phyloP scores from a whole-genome alignment of 495 filamentous ascomycete species.

The Aspergillus incahuasiensis region DNA sequence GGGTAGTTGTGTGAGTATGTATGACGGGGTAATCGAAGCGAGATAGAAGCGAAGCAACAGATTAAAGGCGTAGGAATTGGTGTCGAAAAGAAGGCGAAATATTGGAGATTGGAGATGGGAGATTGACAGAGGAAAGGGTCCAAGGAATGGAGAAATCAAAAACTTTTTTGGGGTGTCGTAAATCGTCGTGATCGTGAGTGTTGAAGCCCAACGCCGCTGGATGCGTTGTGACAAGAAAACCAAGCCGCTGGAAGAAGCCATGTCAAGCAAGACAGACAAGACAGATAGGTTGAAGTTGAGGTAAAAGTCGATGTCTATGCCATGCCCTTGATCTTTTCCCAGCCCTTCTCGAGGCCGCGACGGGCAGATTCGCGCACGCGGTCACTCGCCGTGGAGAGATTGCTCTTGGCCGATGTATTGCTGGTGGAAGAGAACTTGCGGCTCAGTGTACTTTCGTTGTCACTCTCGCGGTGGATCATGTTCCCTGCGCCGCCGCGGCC shows the following conservation, averaged over 20 bases:
- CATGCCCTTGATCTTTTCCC: slow-evolving; percentile 41
- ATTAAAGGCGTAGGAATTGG: slow-evolving; percentile 4
- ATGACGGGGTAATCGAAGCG: not conserved
- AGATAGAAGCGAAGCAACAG: not conserved
- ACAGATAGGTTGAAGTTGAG: not conserved
- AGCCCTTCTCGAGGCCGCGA: slow-evolving; percentile 40
- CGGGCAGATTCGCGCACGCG: slow-evolving; percentile 40
- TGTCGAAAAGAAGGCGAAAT: not conserved
- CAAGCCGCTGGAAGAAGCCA: slow-evolving; percentile 5
- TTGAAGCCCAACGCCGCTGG: slow-evolving; percentile 12
- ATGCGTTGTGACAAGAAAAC: not conserved
- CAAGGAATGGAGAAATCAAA: slow-evolving; percentile 13
- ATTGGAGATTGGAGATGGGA: not conserved
- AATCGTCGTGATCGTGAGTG: slow-evolving; percentile 16
- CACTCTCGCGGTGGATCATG: slow-evolving; percentile 46
- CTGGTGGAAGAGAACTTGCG: slow-evolving; percentile 40
- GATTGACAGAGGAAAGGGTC: not conserved
- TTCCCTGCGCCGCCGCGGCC: slow-evolving; percentile 91
- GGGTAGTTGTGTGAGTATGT: too few species aligned
- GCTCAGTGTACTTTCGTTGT: slow-evolving; percentile 29
- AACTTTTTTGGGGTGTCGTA: slow-evolving; percentile 26
- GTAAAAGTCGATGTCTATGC: slow-evolving; percentile 21
- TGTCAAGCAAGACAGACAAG: not conserved
- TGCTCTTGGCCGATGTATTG: slow-evolving; percentile 34
- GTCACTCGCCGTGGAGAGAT: slow-evolving; percentile 36